Percentiles rank a stretch among this genome's conserved stretches.
Evolutionary conservation across 805 yeast genomes (phyloP).

Genomic region (Yamadazyma insecticola): DNA sequence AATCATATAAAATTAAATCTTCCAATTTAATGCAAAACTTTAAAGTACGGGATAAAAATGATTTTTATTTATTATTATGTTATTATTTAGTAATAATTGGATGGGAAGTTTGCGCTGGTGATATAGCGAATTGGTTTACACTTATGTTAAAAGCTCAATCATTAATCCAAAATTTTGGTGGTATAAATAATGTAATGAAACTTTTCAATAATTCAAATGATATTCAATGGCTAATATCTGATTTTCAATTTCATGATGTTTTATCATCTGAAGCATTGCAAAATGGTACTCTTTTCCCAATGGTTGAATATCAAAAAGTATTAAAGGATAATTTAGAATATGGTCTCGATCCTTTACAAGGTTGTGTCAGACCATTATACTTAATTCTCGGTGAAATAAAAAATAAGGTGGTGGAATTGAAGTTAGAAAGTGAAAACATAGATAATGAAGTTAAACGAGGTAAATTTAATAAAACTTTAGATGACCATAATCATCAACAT

Average conservation of each 20-base stretch:
- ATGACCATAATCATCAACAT: neutral
- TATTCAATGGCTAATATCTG: conserved; percentile 14
- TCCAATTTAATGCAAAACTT: no score
- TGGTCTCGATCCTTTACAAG: conserved; percentile 21
- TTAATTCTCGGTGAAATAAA: conserved; percentile 15
- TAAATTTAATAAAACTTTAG: no score
- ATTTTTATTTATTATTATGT: conserved; percentile 4
- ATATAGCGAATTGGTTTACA: conserved; percentile 13
- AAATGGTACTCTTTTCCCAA: conserved; percentile 12
- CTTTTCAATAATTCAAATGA: conserved; percentile 15
- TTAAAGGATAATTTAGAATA: conserved; percentile 6
- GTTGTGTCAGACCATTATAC: conserved; percentile 15
- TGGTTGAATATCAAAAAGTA: conserved; percentile 10
- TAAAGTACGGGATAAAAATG: no score
- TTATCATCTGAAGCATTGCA: conserved; percentile 11
- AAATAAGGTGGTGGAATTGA: conserved; percentile 1
- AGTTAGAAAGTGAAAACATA: no score
- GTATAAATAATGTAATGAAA: conserved; percentile 9
- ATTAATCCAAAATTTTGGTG: conserved; percentile 10
- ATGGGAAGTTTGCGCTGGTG: conserved; percentile 15
- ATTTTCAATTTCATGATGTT: conserved; percentile 17
- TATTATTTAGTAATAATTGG: conserved; percentile 4
- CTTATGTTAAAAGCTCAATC: conserved; percentile 8
- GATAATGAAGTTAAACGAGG: no score
- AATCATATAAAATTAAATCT: no score